These are phyloP conservation scores for Tolypocladium ophioglossoides DNA, from an alignment of 2,329 filamentous ascomycete species.

Conservation along the genomic window DNA sequence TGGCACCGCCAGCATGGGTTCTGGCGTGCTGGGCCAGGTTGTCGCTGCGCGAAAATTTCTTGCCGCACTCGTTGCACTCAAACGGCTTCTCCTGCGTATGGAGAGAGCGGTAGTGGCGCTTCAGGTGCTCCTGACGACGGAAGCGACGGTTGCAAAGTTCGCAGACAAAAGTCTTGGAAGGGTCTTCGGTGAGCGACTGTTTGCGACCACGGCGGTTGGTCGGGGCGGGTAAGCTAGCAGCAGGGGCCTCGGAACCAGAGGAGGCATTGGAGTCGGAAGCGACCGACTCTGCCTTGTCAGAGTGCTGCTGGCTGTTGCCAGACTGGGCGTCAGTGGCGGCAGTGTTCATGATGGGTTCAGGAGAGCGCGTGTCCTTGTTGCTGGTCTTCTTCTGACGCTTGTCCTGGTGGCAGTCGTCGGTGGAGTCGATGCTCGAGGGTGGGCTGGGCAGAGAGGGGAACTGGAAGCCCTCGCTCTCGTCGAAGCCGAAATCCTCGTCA, in stretches of 20 bases:
- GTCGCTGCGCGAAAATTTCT: conserved; percentile 97
- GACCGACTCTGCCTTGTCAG: conserved; percentile 23
- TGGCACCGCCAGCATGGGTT: conserved; percentile 81
- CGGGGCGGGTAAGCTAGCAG: conserved; percentile 38
- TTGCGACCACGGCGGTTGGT: conserved; percentile 91
- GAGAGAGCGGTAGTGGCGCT: conserved; percentile 95
- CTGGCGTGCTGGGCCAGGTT: conserved; percentile 94
- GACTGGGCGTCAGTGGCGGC: conserved; percentile 23
- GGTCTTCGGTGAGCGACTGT: conserved; percentile 95
- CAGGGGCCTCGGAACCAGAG: conserved; percentile 33
- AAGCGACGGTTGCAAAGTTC: conserved; percentile 94
- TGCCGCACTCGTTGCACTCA: conserved; percentile 93
- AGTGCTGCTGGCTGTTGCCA: conserved; percentile 23
- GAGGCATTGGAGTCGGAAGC: conserved; percentile 27
- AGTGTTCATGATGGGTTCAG: conserved; percentile 32
- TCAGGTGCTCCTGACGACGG: conserved; percentile 95
- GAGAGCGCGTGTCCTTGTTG: conserved; percentile 31
- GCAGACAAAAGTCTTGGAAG: conserved; percentile 96
- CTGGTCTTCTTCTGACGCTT: conserved; percentile 47
- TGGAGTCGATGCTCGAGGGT: conserved; percentile 23
- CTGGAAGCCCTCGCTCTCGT: conserved; percentile 53
- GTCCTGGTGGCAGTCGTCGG: conserved; percentile 37
- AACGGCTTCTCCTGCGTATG: conserved; percentile 99
- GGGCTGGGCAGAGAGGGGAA: conserved; percentile 54
- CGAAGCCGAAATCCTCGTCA: conserved; percentile 66